phyloP scores from a whole-genome alignment of 441 rosid species.

The Theobroma grandiflorum region DNA sequence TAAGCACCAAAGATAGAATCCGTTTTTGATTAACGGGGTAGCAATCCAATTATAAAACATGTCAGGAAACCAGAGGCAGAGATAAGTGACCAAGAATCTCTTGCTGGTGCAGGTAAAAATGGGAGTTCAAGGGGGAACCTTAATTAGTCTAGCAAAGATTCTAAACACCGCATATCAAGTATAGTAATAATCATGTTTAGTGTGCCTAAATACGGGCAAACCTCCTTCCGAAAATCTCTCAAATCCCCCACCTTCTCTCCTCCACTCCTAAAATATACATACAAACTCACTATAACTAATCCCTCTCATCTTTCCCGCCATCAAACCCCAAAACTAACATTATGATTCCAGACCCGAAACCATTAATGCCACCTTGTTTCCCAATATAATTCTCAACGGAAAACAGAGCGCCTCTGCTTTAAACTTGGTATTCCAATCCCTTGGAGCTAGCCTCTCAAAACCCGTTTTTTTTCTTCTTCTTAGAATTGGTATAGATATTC shows the following conservation, averaged over 20 bases:
- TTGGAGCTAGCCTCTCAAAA: slow-evolving; percentile 9
- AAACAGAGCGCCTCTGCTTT: neutral
- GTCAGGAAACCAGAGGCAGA: neutral
- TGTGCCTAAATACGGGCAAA: slow-evolving; percentile 4
- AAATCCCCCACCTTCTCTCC: neutral
- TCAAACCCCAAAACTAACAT: too few relatives aligned
- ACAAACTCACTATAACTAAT: slow-evolving; percentile 5
- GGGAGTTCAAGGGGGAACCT: neutral
- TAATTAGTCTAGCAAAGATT: neutral
- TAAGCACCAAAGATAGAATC: slow-evolving; percentile 2
- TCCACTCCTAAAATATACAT: neutral
- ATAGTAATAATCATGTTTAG: neutral
- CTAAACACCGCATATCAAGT: neutral
- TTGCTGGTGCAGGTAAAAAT: neutral
- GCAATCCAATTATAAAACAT: neutral
- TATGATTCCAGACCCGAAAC: neutral
- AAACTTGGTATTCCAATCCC: neutral
- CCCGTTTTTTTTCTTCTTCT: neutral
- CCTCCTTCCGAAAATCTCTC: neutral
- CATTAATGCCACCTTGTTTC: neutral
- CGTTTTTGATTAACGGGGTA: neutral
- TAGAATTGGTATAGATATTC: slow-evolving; percentile 5
- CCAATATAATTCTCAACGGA: neutral
- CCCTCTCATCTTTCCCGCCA: neutral
- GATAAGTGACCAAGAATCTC: neutral